Percentiles rank a stretch among this genome's conserved stretches.
phyloP scores from a whole-genome alignment of 2,329 filamentous ascomycete species.

The Salinomyces thailandicus region DNA sequence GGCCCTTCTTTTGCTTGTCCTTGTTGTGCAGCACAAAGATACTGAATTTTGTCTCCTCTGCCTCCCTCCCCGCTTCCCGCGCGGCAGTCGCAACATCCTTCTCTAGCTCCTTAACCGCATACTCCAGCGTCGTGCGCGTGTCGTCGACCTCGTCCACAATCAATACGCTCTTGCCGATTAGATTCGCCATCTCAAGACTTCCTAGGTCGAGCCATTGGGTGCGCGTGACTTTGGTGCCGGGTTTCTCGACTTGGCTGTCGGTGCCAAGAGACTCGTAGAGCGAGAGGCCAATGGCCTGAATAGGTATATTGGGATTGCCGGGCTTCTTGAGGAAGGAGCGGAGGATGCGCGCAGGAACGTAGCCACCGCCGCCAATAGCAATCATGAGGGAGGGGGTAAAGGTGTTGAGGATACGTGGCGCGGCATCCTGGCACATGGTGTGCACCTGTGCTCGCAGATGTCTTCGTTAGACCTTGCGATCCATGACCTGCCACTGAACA shows the following conservation, averaged over 20 bases:
- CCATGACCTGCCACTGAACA: not conserved
- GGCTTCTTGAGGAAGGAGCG: constrained; percentile 93
- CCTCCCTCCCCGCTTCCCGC: constrained; percentile 56
- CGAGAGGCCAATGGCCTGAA: constrained; percentile 96
- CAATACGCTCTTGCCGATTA: constrained; percentile 82
- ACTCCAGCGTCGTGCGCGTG: constrained; percentile 86
- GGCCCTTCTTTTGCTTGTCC: constrained; percentile 90
- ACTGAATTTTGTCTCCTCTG: constrained; percentile 73
- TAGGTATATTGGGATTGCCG: constrained; percentile 86
- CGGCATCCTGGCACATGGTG: constrained; percentile 87
- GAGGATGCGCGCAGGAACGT: constrained; percentile 91
- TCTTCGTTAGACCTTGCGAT: not conserved
- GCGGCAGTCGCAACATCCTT: constrained; percentile 85
- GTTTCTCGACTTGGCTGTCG: constrained; percentile 51
- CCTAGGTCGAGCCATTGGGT: constrained; percentile 96
- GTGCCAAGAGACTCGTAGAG: constrained; percentile 78
- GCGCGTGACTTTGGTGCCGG: constrained; percentile 88
- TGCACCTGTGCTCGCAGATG: constrained; percentile 59
- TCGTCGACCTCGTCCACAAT: constrained; percentile 96
- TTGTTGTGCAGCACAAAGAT: constrained; percentile 99
- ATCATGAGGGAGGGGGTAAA: constrained; percentile 91
- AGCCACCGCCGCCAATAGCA: constrained; percentile 93
- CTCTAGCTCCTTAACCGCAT: constrained; percentile 82
- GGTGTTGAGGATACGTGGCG: constrained; percentile 66
- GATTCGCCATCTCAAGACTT: constrained; percentile 73